phyloP scores from a whole-genome alignment of 2,329 filamentous ascomycete genomes.

The Alternaria solani region DNA sequence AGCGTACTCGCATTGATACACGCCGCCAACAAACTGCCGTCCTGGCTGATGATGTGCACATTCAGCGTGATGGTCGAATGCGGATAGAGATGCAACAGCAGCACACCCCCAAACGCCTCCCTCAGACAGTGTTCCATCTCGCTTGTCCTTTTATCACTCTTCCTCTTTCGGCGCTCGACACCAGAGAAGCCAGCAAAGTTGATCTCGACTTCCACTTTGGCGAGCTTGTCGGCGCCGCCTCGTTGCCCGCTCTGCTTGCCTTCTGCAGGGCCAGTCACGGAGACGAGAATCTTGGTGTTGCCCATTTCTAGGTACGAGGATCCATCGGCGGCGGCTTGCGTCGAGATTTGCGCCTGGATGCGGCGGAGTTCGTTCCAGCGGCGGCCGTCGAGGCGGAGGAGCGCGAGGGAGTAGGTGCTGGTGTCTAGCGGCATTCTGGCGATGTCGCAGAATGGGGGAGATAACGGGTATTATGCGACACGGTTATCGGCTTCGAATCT shows the following conservation, averaged over 20 bases:
- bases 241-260: slow-evolving; percentile 60
- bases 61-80: slow-evolving; percentile 84
- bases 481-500: background rate
- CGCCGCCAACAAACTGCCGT: slow-evolving; percentile 88
- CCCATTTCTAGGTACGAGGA: slow-evolving; percentile 96
- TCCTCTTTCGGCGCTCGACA: slow-evolving; percentile 80
- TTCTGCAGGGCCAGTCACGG: slow-evolving; percentile 85
- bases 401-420: slow-evolving; percentile 86
- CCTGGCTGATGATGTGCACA: slow-evolving; percentile 86
- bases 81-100: slow-evolving; percentile 89
- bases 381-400: slow-evolving; percentile 73
- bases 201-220: slow-evolving; percentile 80
- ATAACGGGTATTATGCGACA: background rate
- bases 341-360: slow-evolving; percentile 87
- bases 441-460: background rate
- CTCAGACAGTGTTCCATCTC: slow-evolving; percentile 83
- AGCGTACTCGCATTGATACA: slow-evolving; percentile 91
- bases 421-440: slow-evolving; percentile 87
- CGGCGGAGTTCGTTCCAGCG: slow-evolving; percentile 97
- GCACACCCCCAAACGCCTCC: slow-evolving; percentile 75
- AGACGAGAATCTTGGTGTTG: slow-evolving; percentile 96
- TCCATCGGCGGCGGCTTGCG: slow-evolving; percentile 90
- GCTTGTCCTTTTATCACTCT: slow-evolving; percentile 73
- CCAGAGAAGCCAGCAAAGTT: slow-evolving; percentile 87
- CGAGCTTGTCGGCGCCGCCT: slow-evolving; percentile 60